Evolutionary conservation across 805 yeast genomes (phyloP).

Genomic region (Wickerhamiella cacticola): DNA sequence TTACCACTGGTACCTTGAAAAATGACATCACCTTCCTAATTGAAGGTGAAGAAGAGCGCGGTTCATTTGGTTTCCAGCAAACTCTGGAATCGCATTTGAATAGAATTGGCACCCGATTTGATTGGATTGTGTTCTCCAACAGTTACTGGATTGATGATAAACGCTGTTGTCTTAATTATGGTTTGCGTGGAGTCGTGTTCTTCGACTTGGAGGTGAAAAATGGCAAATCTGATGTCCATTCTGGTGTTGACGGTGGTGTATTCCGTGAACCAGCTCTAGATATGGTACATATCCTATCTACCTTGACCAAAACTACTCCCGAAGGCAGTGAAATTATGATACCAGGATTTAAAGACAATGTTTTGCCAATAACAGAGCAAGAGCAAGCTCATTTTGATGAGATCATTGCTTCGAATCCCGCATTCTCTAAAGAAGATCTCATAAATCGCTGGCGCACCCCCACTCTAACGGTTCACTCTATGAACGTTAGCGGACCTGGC

Average conservation of each 20-base stretch:
- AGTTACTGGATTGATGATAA: constrained; percentile 88
- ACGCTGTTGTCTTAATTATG: constrained; percentile 87
- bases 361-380: constrained; percentile 41
- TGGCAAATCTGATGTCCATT: constrained; percentile 78
- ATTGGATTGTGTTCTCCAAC: constrained; percentile 82
- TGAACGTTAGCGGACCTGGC: constrained; percentile 80
- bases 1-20: constrained; percentile 38
- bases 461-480: constrained; percentile 72
- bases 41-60: constrained; percentile 95
- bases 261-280: constrained; percentile 83
- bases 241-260: constrained; percentile 94
- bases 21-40: constrained; percentile 71
- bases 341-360: constrained; percentile 62
- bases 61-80: constrained; percentile 72
- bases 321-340: constrained; percentile 45
- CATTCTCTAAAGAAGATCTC: constrained; percentile 35
- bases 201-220: constrained; percentile 59
- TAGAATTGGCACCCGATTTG: constrained; percentile 52
- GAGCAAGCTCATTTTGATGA: constrained; percentile 54
- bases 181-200: constrained; percentile 82
- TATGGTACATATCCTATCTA: constrained; percentile 56
- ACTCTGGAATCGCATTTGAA: constrained; percentile 39
- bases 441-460: constrained; percentile 84
- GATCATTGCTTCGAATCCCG: constrained; percentile 30
- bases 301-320: constrained; percentile 35